Conservation (phyloP, 1,284 basidiomycete genomes). For the Caloboletus firmus region DNA sequence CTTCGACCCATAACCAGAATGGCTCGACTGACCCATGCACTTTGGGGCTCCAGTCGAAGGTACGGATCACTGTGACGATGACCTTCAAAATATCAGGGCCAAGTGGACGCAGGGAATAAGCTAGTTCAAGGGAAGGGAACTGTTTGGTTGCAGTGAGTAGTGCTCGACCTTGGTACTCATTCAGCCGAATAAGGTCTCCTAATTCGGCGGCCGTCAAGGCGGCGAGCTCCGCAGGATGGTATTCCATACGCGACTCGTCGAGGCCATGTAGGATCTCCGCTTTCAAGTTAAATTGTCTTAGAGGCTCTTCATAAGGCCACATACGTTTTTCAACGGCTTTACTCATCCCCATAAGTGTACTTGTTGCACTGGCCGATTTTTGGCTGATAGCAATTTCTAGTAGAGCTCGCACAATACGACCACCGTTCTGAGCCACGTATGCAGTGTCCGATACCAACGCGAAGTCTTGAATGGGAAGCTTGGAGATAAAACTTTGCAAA, state of each 20-base stretch:
- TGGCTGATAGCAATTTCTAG: slow-evolving; percentile 92
- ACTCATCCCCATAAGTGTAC: slow-evolving; percentile 86
- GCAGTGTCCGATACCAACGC: slow-evolving; percentile 95
- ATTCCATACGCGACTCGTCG: slow-evolving; percentile 82
- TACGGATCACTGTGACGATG: slow-evolving; percentile 59
- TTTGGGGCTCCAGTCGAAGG: slow-evolving; percentile 85
- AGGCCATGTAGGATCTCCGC: slow-evolving; percentile 82
- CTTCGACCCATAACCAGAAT: slow-evolving; percentile 97
- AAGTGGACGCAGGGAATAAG: slow-evolving; percentile 76
- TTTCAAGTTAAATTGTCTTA: slow-evolving; percentile 79
- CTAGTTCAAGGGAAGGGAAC: slow-evolving; percentile 79
- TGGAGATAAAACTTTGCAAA: slow-evolving; percentile 89
- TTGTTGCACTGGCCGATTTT: slow-evolving; percentile 85
- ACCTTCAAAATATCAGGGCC: slow-evolving; percentile 85
- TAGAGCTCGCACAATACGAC: slow-evolving; percentile 90
- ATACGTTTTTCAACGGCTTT: slow-evolving; percentile 91
- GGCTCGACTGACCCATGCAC: slow-evolving; percentile 80
- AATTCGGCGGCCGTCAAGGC: slow-evolving; percentile 74
- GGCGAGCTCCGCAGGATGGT: slow-evolving; percentile 76
- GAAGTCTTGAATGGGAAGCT: slow-evolving; percentile 85
- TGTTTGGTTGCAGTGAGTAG: slow-evolving; percentile 81
- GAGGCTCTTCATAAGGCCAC: slow-evolving; percentile 96
- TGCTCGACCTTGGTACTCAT: slow-evolving; percentile 81
- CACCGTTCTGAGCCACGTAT: slow-evolving; percentile 92
- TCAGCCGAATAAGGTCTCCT: slow-evolving; percentile 84